These are phyloP conservation scores for Telfairia occidentalis DNA, from an alignment of 331 rosid genomes.

Conservation along the genomic window DNA sequence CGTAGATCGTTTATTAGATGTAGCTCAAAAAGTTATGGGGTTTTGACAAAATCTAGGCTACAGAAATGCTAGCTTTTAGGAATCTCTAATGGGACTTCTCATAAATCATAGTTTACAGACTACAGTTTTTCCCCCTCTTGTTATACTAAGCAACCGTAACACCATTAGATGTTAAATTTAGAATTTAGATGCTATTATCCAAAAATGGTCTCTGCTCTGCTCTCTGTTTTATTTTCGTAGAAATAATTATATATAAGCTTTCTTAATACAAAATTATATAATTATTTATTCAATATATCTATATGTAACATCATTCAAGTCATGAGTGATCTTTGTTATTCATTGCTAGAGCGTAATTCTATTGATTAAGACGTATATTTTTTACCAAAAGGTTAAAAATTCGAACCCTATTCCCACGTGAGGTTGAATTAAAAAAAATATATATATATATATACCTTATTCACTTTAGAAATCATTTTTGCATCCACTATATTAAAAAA, in stretches of 20 bases:
- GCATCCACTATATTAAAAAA: not conserved
- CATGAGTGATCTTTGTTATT: too few relatives aligned
- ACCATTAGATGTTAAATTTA: not conserved
- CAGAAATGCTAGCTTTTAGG: not conserved
- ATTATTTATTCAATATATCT: too few relatives aligned
- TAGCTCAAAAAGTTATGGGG: constrained; percentile 58
- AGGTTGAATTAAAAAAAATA: too few relatives aligned
- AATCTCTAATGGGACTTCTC: not conserved
- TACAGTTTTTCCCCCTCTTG: not conserved
- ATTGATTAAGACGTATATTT: too few relatives aligned
- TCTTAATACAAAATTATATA: too few relatives aligned
- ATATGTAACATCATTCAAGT: too few relatives aligned
- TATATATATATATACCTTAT: too few relatives aligned
- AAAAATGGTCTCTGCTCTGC: not conserved
- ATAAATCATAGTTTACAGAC: not conserved
- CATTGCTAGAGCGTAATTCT: too few relatives aligned
- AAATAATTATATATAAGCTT: too few relatives aligned
- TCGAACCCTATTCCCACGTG: too few relatives aligned
- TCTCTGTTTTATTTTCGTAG: not conserved
- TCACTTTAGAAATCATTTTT: not conserved
- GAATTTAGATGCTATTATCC: not conserved
- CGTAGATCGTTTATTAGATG: constrained; percentile 56
- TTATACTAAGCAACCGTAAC: not conserved
- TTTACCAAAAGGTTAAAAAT: too few relatives aligned
- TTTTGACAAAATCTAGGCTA: constrained; percentile 28